Conservation (phyloP, 2,329 filamentous ascomycete genomes). For the Bertia moriformis region DNA sequence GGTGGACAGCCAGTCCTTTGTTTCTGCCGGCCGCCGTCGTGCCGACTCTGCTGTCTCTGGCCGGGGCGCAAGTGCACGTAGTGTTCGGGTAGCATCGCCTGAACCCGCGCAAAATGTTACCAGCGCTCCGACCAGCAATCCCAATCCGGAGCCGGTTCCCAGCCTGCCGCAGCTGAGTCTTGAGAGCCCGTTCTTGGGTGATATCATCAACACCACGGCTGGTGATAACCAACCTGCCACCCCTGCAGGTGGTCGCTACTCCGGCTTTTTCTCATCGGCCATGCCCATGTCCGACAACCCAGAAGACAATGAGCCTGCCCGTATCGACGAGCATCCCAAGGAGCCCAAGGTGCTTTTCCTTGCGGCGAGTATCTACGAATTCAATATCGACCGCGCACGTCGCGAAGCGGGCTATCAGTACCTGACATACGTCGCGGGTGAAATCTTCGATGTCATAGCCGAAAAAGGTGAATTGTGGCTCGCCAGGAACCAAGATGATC, state of each 20-base stretch:
- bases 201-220: background rate
- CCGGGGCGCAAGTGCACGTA: background rate
- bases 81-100: no score
- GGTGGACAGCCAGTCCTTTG: background rate
- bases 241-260: slow-evolving; percentile 22
- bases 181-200: background rate
- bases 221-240: slow-evolving; percentile 10
- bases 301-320: background rate
- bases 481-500: slow-evolving; percentile 50
- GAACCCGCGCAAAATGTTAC: background rate
- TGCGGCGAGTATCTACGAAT: slow-evolving; percentile 50
- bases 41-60: background rate
- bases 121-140: background rate
- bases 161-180: background rate
- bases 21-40: background rate
- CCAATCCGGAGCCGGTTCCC: background rate
- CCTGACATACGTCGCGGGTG: slow-evolving; percentile 48
- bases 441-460: slow-evolving; percentile 41
- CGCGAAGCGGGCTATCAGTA: slow-evolving; percentile 52
- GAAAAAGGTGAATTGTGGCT: slow-evolving; percentile 56
- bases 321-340: slow-evolving; percentile 4
- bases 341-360: slow-evolving; percentile 38
- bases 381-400: slow-evolving; percentile 49
- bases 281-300: slow-evolving; percentile 38
- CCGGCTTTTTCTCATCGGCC: slow-evolving; percentile 40